Evolutionary conservation across 768 basidiomycete genomes (phyloP), one percentile per base, ranked within the genome.

Genomic region (Mycena filopes): DNA sequence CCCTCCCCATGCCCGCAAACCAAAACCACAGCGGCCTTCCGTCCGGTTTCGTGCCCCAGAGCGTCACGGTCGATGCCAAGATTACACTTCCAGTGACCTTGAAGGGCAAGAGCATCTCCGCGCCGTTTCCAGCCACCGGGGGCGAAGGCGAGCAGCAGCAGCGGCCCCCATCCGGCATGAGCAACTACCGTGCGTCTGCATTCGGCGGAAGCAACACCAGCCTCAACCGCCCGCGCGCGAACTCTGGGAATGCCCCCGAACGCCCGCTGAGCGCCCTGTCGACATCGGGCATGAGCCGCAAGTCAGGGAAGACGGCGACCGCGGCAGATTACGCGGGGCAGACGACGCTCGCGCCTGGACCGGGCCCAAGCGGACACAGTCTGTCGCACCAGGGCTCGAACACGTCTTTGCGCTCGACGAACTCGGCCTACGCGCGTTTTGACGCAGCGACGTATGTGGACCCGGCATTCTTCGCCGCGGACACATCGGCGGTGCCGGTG

Each of bases 391-490:
- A 55, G 33, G 60, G 60, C 25, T 69, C 64, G 23, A 65, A 65
- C 60, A 43, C 51, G 23, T 66, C 68, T 6, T 16, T 69, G 38
- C 60, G 60, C 31, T 66, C 64, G 41, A 61, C 49, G 23, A 49
- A 42, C 28, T 65, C 67, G n/a, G 21, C 23, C 18, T 65, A 66
- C 36, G 68, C 55, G 38, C 55, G 31, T 5, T 69, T 60, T 33
- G 64, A 66, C 57, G 45, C 64, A 4, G 15, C 29, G 25, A 25
- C 68, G 56, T 69, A 69, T 26, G 56, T 60, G 21, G 68, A 69
- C 43, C 68, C 68, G 11, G 68, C 68, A 31, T 69, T 49, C 23
- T 69, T 49, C 26, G 68, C 58, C 13, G 60, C 67, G 56, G 64
- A 59, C 15, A 49, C 59, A 18, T 36, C 25, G 7, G 25, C 26